These are phyloP conservation scores for Penicillium coprophilum DNA, from an alignment of 495 filamentous ascomycete genomes.

Conservation along the genomic window DNA sequence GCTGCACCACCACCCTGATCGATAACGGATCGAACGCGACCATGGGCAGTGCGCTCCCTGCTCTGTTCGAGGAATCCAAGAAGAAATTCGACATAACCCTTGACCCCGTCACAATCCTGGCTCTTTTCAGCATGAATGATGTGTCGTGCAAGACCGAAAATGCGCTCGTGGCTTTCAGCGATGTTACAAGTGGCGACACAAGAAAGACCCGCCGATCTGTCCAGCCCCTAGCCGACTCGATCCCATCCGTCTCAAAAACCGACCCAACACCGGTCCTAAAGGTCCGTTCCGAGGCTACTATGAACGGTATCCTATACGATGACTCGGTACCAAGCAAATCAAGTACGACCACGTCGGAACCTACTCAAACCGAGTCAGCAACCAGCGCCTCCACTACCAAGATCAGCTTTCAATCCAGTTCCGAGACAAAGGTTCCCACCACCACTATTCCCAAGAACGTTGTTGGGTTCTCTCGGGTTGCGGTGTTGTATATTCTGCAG, in stretches of 20 bases:
- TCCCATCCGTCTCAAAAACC: constrained; percentile 4
- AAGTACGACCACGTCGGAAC: constrained; percentile 3
- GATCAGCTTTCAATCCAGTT: background rate
- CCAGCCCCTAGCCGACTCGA: constrained; percentile 8
- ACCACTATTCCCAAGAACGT: constrained; percentile 24
- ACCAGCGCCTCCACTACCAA: constrained; percentile 16
- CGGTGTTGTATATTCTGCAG: constrained; percentile 52
- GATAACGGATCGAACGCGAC: constrained; percentile 65
- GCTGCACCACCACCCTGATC: constrained; percentile 70
- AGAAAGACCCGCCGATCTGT: constrained; percentile 33
- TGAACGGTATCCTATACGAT: constrained; percentile 47
- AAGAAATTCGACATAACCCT: constrained; percentile 75
- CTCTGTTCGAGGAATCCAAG: constrained; percentile 62
- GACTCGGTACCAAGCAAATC: constrained; percentile 7
- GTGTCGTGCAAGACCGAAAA: constrained; percentile 81
- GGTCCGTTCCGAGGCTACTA: constrained; percentile 39
- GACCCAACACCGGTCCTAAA: constrained; percentile 26
- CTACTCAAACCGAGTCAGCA: constrained; percentile 9
- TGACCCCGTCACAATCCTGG: constrained; percentile 61
- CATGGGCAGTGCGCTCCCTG: constrained; percentile 73
- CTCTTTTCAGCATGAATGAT: constrained; percentile 70
- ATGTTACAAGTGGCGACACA: constrained; percentile 28
- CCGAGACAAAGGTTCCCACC: constrained; percentile 15
- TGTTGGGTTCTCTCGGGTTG: constrained; percentile 48
- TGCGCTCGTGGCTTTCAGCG: constrained; percentile 78